Evolutionary conservation across 2,329 filamentous ascomycete genomes (phyloP).

Genomic region (Neoscytalidium dimidiatum): DNA sequence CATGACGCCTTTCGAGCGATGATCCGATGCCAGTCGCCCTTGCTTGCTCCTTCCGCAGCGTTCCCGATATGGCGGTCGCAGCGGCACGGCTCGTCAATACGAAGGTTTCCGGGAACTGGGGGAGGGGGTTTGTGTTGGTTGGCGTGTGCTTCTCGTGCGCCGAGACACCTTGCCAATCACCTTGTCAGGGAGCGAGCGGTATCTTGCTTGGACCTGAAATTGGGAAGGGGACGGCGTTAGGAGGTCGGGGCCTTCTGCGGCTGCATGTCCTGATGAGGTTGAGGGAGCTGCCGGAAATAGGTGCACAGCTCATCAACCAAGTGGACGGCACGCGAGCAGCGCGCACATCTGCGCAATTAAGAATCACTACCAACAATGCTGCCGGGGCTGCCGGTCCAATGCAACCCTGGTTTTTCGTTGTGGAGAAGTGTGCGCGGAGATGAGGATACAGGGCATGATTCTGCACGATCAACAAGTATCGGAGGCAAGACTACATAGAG

Average conservation of each 20-base stretch:
- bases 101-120: background rate
- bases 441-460: background rate
- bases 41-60: background rate
- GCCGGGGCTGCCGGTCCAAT: background rate
- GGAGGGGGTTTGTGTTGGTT: too few species aligned
- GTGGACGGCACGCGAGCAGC: background rate
- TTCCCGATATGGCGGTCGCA: conserved; percentile 1
- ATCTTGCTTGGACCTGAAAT: background rate
- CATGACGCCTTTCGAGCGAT: background rate
- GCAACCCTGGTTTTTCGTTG: background rate
- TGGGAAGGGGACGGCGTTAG: background rate
- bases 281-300: background rate
- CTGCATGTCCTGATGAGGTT: background rate
- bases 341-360: background rate
- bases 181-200: background rate
- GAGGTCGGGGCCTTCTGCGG: background rate
- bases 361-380: background rate
- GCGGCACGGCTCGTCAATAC: conserved; percentile 10
- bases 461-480: background rate
- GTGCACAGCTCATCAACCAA: background rate
- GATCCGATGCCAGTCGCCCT: background rate
- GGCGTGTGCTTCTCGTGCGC: background rate
- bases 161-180: background rate
- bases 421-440: background rate
- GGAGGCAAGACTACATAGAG: background rate